Percentiles rank a stretch among this genome's conserved stretches.
phyloP scores from a whole-genome alignment of 495 filamentous ascomycete genomes.

The Talaromyces thailandensis region DNA sequence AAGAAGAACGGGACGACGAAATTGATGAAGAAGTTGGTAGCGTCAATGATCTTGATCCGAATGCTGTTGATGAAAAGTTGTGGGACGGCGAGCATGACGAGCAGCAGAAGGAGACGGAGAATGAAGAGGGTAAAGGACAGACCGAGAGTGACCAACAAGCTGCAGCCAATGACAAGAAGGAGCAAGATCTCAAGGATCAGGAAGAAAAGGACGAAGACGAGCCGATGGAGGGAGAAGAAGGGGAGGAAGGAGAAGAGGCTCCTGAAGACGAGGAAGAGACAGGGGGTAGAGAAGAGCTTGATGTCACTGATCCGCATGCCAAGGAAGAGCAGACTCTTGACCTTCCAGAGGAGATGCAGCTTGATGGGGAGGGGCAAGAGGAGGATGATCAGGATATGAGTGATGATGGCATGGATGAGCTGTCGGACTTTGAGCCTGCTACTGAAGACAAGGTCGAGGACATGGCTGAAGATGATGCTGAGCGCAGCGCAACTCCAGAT shows the following conservation, averaged over 20 bases:
- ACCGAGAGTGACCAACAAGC: conserved; percentile 55
- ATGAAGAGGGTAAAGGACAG: conserved; percentile 58
- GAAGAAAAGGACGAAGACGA: conserved; percentile 39
- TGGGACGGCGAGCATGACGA: conserved; percentile 83
- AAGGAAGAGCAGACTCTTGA: conserved; percentile 63
- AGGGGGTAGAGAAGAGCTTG: conserved; percentile 48
- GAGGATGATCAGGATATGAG: conserved; percentile 56
- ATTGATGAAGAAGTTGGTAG: conserved; percentile 84
- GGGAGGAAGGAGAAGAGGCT: conserved; percentile 47
- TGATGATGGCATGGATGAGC: conserved; percentile 64
- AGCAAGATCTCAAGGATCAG: conserved; percentile 36
- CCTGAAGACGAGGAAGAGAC: conserved; percentile 55
- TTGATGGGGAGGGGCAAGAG: conserved; percentile 57
- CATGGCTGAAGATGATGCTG: not conserved
- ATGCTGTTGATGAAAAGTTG: conserved; percentile 92
- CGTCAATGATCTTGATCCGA: conserved; percentile 81
- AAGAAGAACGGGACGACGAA: conserved; percentile 50
- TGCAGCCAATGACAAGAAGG: conserved; percentile 49
- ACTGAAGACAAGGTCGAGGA: conserved; percentile 23
- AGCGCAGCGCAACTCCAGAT: not conserved
- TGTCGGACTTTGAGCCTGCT: conserved; percentile 57
- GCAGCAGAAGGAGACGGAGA: conserved; percentile 72
- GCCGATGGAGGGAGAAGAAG: conserved; percentile 44
- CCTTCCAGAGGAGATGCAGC: conserved; percentile 59
- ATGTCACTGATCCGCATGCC: conserved; percentile 59